Conservation (phyloP, 2,329 filamentous ascomycete genomes). For the Paraphaeosphaeria minitans region DNA sequence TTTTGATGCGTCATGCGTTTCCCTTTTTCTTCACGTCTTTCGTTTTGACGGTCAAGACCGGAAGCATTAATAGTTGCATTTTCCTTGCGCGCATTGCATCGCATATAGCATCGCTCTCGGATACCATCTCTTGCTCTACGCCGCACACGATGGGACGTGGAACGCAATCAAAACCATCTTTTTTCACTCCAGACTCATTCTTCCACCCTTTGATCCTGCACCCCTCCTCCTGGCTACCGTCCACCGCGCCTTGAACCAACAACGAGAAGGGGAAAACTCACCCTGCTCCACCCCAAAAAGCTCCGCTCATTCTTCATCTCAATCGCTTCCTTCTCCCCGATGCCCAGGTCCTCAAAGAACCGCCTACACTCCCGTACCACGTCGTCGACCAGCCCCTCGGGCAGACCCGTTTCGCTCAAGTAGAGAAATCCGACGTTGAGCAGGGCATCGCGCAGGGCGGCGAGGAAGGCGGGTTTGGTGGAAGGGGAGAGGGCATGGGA, state of each 20-base stretch:
- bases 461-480: conserved; percentile 75
- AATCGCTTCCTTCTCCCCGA: conserved; percentile 71
- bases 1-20: conserved; percentile 3
- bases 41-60: neutral
- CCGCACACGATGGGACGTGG: neutral
- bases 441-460: conserved; percentile 72
- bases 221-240: neutral
- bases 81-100: neutral
- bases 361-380: conserved; percentile 71
- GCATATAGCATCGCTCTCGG: neutral
- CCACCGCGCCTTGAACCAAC: neutral
- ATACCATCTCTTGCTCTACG: conserved; percentile 1
- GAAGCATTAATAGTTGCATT: neutral
- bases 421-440: conserved; percentile 90
- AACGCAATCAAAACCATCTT: neutral
- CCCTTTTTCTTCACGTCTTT: conserved; percentile 4
- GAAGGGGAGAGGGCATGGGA: conserved; percentile 66
- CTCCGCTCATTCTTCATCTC: conserved; percentile 58
- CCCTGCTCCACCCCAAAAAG: conserved; percentile 55
- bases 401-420: conserved; percentile 69
- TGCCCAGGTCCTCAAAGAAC: conserved; percentile 75
- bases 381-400: conserved; percentile 65
- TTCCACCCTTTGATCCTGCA: too few relatives aligned
- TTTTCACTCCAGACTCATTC: neutral
- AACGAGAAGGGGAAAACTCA: conserved; percentile 36